Percentiles rank a stretch among this genome's conserved stretches.
These are phyloP conservation scores for Closterium sp. DNA, from an alignment of 139 green algal species.

Conservation along the genomic window DNA sequence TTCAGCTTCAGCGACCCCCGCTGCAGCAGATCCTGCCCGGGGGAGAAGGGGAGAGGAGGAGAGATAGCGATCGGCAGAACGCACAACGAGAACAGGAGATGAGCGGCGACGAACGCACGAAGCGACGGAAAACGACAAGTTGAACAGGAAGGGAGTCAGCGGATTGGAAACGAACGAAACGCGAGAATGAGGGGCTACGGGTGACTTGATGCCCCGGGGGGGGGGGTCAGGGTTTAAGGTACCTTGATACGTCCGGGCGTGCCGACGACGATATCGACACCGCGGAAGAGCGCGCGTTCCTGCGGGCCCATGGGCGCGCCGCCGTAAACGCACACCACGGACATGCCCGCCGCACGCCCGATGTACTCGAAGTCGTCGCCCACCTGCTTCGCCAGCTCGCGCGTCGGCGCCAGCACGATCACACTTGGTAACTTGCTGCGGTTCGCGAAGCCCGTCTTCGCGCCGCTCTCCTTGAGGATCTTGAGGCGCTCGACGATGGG, in stretches of 20 bases:
- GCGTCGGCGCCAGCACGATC: constrained; percentile 89
- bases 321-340: constrained; percentile 89
- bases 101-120: neutral
- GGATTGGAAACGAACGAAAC: too few relatives aligned
- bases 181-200: too few relatives aligned
- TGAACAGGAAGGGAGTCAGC: neutral
- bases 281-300: constrained; percentile 71
- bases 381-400: constrained; percentile 92
- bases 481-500: constrained; percentile 86
- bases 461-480: neutral
- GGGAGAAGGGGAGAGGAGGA: neutral
- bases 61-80: neutral
- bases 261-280: constrained; percentile 90
- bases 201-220: too few relatives aligned
- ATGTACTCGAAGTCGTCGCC: constrained; percentile 83
- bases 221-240: neutral
- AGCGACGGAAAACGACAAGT: neutral
- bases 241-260: constrained; percentile 55
- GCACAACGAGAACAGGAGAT: neutral
- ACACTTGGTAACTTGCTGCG: constrained; percentile 61
- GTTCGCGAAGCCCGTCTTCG: neutral
- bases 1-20: constrained; percentile 77
- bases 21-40: constrained; percentile 88
- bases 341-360: constrained; percentile 69
- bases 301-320: constrained; percentile 81